Evolutionary conservation across 2,329 filamentous ascomycete genomes (phyloP).

Genomic region (Teratosphaeriaceae sp.): DNA sequence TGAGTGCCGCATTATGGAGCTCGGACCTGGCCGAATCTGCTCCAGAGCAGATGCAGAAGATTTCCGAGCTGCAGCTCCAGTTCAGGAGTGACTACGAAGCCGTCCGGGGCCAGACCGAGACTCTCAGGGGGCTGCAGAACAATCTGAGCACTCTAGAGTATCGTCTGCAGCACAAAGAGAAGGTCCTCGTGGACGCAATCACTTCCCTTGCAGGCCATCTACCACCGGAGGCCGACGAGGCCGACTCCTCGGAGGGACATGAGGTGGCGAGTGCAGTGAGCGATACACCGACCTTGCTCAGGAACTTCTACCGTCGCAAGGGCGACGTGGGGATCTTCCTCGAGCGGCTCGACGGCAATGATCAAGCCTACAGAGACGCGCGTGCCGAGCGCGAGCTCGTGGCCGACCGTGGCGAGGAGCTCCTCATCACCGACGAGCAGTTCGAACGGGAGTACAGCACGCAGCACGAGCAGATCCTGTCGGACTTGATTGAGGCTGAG

Average conservation of each 20-base stretch:
- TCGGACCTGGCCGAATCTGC: neutral
- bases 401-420: neutral
- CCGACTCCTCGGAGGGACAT: neutral
- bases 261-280: neutral
- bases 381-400: neutral
- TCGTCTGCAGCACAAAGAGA: neutral
- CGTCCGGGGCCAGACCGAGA: neutral
- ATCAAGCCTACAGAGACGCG: neutral
- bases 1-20: neutral
- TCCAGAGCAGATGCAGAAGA: neutral
- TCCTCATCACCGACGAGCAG: neutral
- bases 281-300: neutral
- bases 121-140: neutral
- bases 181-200: neutral
- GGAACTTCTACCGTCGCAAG: neutral
- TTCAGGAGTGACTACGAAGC: neutral
- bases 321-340: neutral
- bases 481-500: neutral
- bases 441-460: neutral
- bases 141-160: neutral
- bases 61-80: neutral
- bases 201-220: neutral
- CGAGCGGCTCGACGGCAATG: neutral
- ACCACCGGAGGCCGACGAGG: neutral
- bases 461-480: neutral